phyloP scores from a whole-genome alignment of 805 yeast species.

The Wickerhamomyces kurtzmanii region DNA sequence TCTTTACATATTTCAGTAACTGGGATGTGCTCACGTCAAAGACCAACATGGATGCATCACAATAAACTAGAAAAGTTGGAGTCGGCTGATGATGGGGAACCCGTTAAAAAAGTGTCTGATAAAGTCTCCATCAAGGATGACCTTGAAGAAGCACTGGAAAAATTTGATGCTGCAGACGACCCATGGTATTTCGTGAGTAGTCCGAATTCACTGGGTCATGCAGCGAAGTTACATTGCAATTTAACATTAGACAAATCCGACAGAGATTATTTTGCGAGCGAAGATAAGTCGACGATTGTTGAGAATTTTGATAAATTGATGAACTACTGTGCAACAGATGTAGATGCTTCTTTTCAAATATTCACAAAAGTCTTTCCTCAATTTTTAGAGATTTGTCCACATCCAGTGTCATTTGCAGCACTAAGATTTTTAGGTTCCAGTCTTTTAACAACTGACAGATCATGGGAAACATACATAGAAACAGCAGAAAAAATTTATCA shows the following conservation, averaged over 20 bases:
- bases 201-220: constrained; percentile 71
- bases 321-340: constrained; percentile 82
- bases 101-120: constrained; percentile 11
- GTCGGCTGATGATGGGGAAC: constrained; percentile 3
- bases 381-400: constrained; percentile 67
- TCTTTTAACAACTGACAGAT: constrained; percentile 65
- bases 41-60: constrained; percentile 66
- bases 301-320: constrained; percentile 53
- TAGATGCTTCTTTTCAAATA: constrained; percentile 61
- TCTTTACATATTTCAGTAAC: constrained; percentile 82
- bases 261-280: constrained; percentile 54
- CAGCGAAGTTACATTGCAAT: constrained; percentile 70
- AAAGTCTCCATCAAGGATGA: constrained; percentile 12
- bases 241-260: constrained; percentile 54
- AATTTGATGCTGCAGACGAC: constrained; percentile 37
- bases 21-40: constrained; percentile 89
- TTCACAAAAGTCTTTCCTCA: constrained; percentile 60
- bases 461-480: constrained; percentile 67
- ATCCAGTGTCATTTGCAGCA: constrained; percentile 91
- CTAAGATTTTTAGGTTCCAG: constrained; percentile 62
- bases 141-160: constrained; percentile 10
- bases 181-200: constrained; percentile 84
- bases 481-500: constrained; percentile 61
- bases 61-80: constrained; percentile 21
- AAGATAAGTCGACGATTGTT: constrained; percentile 42